Conservation (phyloP, 2,329 filamentous ascomycete genomes). For the Blastomyces emzantsi region DNA sequence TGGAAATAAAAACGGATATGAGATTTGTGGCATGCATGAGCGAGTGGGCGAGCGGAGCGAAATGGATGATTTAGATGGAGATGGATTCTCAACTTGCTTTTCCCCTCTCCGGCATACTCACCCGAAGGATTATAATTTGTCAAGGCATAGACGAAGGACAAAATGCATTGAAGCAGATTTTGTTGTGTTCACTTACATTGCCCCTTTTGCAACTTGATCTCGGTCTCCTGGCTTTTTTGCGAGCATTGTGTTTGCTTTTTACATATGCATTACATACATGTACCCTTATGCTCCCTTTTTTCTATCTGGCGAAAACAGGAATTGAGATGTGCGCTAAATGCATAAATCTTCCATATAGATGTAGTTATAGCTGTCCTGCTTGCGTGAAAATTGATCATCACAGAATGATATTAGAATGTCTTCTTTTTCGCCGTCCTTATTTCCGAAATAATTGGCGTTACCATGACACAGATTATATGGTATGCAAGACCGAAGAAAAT, state of each 20-base stretch:
- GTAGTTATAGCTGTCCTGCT: neutral
- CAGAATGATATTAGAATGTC: neutral
- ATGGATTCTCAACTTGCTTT: neutral
- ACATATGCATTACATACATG: neutral
- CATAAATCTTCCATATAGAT: neutral
- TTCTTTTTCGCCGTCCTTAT: neutral
- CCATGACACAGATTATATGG: neutral
- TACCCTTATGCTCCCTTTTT: neutral
- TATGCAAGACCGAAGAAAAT: neutral
- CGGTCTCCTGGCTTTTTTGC: neutral
- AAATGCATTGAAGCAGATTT: neutral
- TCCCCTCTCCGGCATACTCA: neutral
- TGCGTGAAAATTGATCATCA: neutral
- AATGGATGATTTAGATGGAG: neutral
- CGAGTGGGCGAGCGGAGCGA: neutral
- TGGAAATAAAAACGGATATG: neutral
- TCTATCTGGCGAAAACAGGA: neutral
- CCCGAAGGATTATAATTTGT: neutral
- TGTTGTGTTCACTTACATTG: neutral
- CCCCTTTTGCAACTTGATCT: neutral
- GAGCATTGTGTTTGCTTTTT: neutral
- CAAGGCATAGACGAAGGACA: neutral
- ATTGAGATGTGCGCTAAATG: neutral
- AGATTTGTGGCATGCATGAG: neutral
- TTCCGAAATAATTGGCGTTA: neutral